Percentiles rank a stretch among this genome's conserved stretches.
Evolutionary conservation across 352 stramenopile genomes (phyloP).

Genomic region (Nothophytophthora sp.): DNA sequence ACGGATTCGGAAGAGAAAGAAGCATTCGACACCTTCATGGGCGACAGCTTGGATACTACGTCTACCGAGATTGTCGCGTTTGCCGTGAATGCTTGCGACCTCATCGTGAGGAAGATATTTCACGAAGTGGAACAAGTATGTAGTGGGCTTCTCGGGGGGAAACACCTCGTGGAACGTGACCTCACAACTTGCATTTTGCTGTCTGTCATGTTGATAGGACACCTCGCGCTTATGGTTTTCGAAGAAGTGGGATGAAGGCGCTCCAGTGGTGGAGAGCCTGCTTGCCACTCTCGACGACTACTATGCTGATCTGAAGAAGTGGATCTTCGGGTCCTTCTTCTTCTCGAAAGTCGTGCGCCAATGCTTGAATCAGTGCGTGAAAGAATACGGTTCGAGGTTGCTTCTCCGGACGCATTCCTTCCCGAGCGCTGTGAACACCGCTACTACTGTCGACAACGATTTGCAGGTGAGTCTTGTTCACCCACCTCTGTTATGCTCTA

Average conservation of each 20-base stretch:
- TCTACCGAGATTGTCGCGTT: conserved; percentile 84
- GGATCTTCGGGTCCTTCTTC: conserved; percentile 85
- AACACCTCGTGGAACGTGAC: too few species aligned
- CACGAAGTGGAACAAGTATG: conserved; percentile 71
- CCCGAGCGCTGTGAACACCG: conserved; percentile 31
- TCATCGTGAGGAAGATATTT: conserved; percentile 81
- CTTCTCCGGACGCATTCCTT: conserved; percentile 64
- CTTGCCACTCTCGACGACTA: conserved; percentile 83
- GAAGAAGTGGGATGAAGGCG: conserved; percentile 84
- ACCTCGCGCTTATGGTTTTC: conserved; percentile 76
- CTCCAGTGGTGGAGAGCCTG: conserved; percentile 72
- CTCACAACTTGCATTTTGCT: background rate
- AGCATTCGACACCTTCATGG: conserved; percentile 75
- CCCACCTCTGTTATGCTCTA: background rate
- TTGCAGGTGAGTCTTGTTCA: conserved; percentile 36
- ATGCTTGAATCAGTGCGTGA: conserved; percentile 65
- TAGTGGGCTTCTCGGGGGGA: background rate
- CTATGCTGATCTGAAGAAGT: conserved; percentile 65
- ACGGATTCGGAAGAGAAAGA: conserved; percentile 73
- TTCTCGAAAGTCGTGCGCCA: conserved; percentile 80
- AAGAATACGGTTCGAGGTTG: conserved; percentile 67
- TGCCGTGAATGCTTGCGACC: conserved; percentile 58
- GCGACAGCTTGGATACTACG: conserved; percentile 68
- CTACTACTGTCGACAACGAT: conserved; percentile 57
- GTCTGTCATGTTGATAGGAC: conserved; percentile 32